These are phyloP conservation scores for Shiraia bambusicola DNA, from an alignment of 2,329 filamentous ascomycete genomes.

Conservation along the genomic window DNA sequence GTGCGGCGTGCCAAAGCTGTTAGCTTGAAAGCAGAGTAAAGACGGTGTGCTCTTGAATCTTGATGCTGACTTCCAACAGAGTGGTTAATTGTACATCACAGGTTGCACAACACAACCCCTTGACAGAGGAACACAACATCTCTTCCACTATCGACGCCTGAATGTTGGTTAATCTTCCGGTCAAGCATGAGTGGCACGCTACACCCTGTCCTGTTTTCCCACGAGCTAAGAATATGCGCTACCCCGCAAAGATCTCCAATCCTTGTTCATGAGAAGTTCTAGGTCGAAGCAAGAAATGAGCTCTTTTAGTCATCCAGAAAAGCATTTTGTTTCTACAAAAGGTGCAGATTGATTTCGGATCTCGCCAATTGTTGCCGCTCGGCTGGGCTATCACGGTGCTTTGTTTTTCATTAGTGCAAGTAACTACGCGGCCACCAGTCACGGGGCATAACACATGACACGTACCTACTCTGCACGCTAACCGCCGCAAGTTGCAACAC, in stretches of 20 bases:
- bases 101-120: slow-evolving; percentile 1
- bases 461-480: slow-evolving; percentile 19
- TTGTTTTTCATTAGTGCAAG: slow-evolving; percentile 14
- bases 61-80: slow-evolving; percentile 2
- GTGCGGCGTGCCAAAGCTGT: slow-evolving; percentile 11
- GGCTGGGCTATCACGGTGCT: slow-evolving; percentile 16
- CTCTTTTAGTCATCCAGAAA: slow-evolving; percentile 12
- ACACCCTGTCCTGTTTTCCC: slow-evolving; percentile 24
- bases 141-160: slow-evolving; percentile 1
- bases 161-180: slow-evolving; percentile 5
- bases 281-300: slow-evolving; percentile 13
- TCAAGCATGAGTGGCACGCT: slow-evolving; percentile 1
- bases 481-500: slow-evolving; percentile 34
- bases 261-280: slow-evolving; percentile 15
- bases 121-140: slow-evolving; percentile 2
- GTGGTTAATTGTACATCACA: neutral
- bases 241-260: slow-evolving; percentile 38
- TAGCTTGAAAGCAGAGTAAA: neutral
- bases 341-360: slow-evolving; percentile 9
- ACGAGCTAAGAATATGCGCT: slow-evolving; percentile 34
- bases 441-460: slow-evolving; percentile 30
- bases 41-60: slow-evolving; percentile 2
- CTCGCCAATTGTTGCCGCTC: slow-evolving; percentile 17
- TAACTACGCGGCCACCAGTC: slow-evolving; percentile 18
- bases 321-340: slow-evolving; percentile 18